Base-by-base conservation (phyloP, 352 stramenopile genomes). In the Globisporangium lucens region DNA sequence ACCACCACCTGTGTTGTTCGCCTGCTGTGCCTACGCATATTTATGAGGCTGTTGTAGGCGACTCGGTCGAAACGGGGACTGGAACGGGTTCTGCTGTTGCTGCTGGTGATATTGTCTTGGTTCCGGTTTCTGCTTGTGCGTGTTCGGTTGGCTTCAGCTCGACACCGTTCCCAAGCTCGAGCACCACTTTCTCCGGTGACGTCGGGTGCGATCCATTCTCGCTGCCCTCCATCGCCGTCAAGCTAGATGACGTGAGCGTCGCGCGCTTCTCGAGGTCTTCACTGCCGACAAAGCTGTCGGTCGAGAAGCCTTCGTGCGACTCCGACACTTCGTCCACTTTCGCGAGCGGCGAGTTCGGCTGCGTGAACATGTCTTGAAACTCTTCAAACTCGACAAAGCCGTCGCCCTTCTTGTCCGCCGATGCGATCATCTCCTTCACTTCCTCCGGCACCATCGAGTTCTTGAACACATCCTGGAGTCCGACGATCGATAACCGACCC, bases 401-500 rank as follows among this genome's bases (percentile, higher is more conserved):
- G 41, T 93, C 85, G 41, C 86, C 78, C n/a, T 90, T 89, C 22
- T 71, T 83, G 65, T 97, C 90, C 17, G 86, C 89, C n/a, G 90
- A 93, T 24, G 77, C 79, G 67, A 97, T 95, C 80, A 97, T 96
- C 64, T 96, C 83, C 62, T 97, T 84, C 47, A 97, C 87, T 65
- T 94, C 83, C n/a, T 94, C 81, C 0, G 86, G 71, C 22, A 93
- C 78, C 67, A 97, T 91, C 67, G 93, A 93, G 63, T 94, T 83
- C 75, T 84, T 94, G 72, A 96, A 96, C 61, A 97, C 78, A 46
- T 95, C 82, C 59, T 92, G 80, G 20, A 97, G 74, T 36, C 95
- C 87, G 51, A 98, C 82, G 68, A 97, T 88, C 53, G 93, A 97
- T 1, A 99, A 84, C n/a, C 82, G 91, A 2, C 91, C 92, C 35